Evolutionary conservation across 345 rosid genomes (phyloP).

Genomic region (Acer campestre): DNA sequence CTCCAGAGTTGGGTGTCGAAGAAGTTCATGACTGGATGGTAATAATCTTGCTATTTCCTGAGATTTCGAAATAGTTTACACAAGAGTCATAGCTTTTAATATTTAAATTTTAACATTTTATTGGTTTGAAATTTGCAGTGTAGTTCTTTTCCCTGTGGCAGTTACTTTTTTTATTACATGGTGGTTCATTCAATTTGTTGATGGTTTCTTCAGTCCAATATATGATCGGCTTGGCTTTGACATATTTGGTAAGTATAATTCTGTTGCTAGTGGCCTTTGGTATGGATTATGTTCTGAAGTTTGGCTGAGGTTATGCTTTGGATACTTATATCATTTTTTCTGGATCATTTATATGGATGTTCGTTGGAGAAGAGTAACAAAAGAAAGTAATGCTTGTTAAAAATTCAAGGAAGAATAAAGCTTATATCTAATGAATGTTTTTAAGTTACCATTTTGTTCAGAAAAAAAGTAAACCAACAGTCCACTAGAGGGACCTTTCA

Average conservation of each 20-base stretch:
- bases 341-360: not conserved
- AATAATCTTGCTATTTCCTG: conserved; percentile 19
- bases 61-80: not conserved
- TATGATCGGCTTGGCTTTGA: conserved; percentile 64
- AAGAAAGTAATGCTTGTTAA: not conserved
- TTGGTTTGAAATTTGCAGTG: conserved; percentile 46
- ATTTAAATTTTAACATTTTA: conserved; percentile 26
- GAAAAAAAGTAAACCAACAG: not conserved
- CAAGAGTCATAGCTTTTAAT: conserved; percentile 1
- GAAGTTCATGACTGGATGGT: conserved; percentile 88
- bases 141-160: conserved; percentile 73
- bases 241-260: conserved; percentile 52
- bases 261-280: not conserved
- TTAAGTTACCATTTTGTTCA: not conserved
- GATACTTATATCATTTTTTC: not conserved
- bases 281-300: conserved; percentile 1
- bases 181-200: conserved; percentile 77
- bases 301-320: not conserved
- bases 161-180: conserved; percentile 72
- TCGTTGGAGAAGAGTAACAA: not conserved
- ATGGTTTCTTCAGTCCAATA: conserved; percentile 75
- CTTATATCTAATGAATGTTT: not conserved
- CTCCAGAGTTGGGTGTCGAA: conserved; percentile 75
- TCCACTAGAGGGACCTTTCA: too few species aligned
- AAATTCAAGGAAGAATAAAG: not conserved